A percentile compares a stretch with the other conserved stretches of the same genome.
These are phyloP conservation scores for Leccinum longicurvipes DNA, from an alignment of 768 basidiomycete species.

Conservation along the genomic window DNA sequence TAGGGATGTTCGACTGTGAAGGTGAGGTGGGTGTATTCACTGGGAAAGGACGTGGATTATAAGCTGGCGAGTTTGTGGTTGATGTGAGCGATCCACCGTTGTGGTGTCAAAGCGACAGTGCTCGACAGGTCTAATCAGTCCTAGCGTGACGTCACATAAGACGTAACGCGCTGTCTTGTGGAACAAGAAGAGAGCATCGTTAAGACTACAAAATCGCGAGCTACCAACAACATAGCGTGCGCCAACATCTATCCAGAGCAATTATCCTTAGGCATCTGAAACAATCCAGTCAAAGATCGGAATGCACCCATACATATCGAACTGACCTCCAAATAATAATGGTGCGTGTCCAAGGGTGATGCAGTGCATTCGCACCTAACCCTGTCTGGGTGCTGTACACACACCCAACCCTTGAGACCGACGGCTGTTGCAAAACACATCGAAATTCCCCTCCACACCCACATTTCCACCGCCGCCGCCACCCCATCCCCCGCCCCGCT, in stretches of 20 bases:
- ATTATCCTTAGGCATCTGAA: constrained; percentile 9
- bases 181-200: constrained; percentile 24
- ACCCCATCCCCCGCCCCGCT: constrained; percentile 53
- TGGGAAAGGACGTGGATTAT: neutral
- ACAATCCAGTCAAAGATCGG: constrained; percentile 2
- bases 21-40: neutral
- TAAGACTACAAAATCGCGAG: constrained; percentile 26
- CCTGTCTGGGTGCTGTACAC: constrained; percentile 10
- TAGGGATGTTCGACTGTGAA: neutral
- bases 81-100: constrained; percentile 8
- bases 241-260: constrained; percentile 15
- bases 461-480: neutral
- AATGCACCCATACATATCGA: neutral
- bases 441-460: constrained; percentile 2
- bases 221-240: constrained; percentile 18
- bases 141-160: constrained; percentile 34
- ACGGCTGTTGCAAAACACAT: constrained; percentile 7
- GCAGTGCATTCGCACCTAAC: constrained; percentile 4
- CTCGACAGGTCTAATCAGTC: constrained; percentile 21
- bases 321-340: constrained; percentile 22
- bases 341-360: constrained; percentile 9
- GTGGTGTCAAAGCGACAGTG: constrained; percentile 21
- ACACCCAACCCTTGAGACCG: neutral
- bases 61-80: neutral
- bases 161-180: constrained; percentile 16